Evolutionary conservation across 2,329 filamentous ascomycete species (phyloP), one percentile per base, ranked within the genome.

Genomic region (Neopestalotiopsis sp.): DNA sequence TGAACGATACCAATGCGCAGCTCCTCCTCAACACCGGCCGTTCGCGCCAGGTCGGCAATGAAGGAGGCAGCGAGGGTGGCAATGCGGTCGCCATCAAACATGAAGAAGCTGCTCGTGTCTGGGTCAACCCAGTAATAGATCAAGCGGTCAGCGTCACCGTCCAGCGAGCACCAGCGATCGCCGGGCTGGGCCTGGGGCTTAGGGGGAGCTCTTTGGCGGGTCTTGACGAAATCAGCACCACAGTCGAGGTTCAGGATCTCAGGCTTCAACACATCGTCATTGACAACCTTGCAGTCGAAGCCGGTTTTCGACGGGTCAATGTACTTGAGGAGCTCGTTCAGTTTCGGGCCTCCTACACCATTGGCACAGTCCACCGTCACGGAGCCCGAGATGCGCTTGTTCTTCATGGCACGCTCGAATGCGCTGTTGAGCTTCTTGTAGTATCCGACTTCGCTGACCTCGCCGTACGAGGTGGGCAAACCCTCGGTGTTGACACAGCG

Each of bases 161-260:
- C 96, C 68, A 97, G 88, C 9, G 95, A 98, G 81, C 93, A 95
- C 86, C 91, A 95, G 69, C 96, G 92, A 72, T 92, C 91, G 67
- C 92, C 90, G 1, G 90, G 87, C 40, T 89, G 87, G 58, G 93
- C 92, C 79, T 95, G 94, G 67, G 94, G 95, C 38, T 85, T 91
- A 57, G 92, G 92, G 65, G 96, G 96, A 70, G 94, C 93, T 72
- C 94, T 90, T 84, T 99, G 96, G 82, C 94, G 94, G 20, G 96
- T 98, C 86, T 99, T 99, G 81, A 99, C 96, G 75, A 90, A 98
- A 82, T 99, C 96, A 77, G 96, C 96, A 80, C 96, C 96, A 78
- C 93, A 97, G 90, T 97, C 94, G 38, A 93, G 89, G 81, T 99
- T 99, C 74, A 99, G 85, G 67, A 92, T 89, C 78, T 97, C 94